Evolutionary conservation across 495 filamentous ascomycete genomes (phyloP).

Genomic region (Penicillium macrosclerotiorum): DNA sequence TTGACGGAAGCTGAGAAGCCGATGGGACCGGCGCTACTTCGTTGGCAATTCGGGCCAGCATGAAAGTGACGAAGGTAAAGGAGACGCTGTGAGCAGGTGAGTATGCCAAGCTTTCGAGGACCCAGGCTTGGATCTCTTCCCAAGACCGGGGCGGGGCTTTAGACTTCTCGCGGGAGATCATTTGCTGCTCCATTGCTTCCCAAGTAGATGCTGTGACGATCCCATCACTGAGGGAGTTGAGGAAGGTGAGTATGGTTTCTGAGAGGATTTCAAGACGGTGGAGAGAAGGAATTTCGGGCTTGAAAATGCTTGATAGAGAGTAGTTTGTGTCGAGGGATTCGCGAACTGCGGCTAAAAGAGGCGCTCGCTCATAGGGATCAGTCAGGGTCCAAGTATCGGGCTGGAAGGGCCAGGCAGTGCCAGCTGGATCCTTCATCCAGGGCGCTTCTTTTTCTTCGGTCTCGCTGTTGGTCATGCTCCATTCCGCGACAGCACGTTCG

Average conservation of each 20-base stretch:
- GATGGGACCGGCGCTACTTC: slow-evolving; percentile 42
- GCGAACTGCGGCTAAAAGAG: slow-evolving; percentile 44
- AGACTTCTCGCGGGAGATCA: slow-evolving; percentile 50
- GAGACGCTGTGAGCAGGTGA: slow-evolving; percentile 78
- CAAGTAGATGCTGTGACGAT: slow-evolving; percentile 68
- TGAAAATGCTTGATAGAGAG: slow-evolving; percentile 55
- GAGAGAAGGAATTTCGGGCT: slow-evolving; percentile 55
- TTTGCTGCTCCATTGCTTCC: slow-evolving; percentile 63
- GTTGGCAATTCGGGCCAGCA: slow-evolving; percentile 57
- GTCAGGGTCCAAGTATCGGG: slow-evolving; percentile 48
- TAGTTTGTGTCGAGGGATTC: slow-evolving; percentile 69
- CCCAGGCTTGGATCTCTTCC: slow-evolving; percentile 65
- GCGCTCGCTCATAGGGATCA: slow-evolving; percentile 30
- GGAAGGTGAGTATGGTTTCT: slow-evolving; percentile 66
- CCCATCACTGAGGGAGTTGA: slow-evolving; percentile 70
- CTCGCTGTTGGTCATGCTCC: slow-evolving; percentile 69
- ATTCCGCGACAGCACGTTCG: slow-evolving; percentile 76
- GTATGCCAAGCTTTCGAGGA: slow-evolving; percentile 70
- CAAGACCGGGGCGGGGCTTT: slow-evolving; percentile 41
- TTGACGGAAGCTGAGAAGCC: not conserved
- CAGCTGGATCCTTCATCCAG: slow-evolving; percentile 54
- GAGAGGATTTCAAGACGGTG: slow-evolving; percentile 68
- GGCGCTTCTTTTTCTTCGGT: slow-evolving; percentile 43
- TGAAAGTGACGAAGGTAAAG: slow-evolving; percentile 80
- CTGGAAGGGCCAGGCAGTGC: slow-evolving; percentile 75